These are phyloP conservation scores for Galium porrigens DNA, from an alignment of 305 asterid genomes.

Conservation along the genomic window DNA sequence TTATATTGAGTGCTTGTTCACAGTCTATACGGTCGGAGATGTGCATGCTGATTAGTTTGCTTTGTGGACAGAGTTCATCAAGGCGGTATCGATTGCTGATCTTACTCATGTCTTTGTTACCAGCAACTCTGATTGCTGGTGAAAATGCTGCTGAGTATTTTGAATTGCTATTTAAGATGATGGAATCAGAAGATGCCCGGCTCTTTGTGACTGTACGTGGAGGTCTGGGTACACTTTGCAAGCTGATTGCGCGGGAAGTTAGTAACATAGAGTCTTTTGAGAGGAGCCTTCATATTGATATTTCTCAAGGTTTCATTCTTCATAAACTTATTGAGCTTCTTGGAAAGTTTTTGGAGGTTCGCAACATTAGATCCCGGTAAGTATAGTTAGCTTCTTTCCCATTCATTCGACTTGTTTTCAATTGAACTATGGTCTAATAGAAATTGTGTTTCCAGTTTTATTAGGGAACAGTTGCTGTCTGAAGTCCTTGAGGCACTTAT, in stretches of 20 bases:
- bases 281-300: conserved; percentile 95
- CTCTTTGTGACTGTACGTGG: conserved; percentile 90
- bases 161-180: conserved; percentile 86
- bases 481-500: conserved; percentile 95
- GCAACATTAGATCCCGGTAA: conserved; percentile 83
- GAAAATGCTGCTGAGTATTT: conserved; percentile 96
- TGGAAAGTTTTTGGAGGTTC: conserved; percentile 92
- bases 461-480: conserved; percentile 72
- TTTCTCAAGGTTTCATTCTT: conserved; percentile 95
- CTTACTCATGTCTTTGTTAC: conserved; percentile 80
- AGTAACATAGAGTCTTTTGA: conserved; percentile 72
- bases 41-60: conserved; percentile 88
- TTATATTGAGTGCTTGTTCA: conserved; percentile 91
- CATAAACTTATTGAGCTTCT: conserved; percentile 97
- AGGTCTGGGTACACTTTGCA: conserved; percentile 62
- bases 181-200: conserved; percentile 88
- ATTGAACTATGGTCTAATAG: neutral
- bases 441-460: conserved; percentile 51
- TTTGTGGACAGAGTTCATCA: conserved; percentile 83
- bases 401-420: conserved; percentile 7
- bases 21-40: conserved; percentile 96
- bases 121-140: conserved; percentile 84
- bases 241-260: conserved; percentile 73
- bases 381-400: conserved; percentile 14
- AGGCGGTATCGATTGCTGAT: conserved; percentile 71